Evolutionary conservation across 1,139 yeast species (phyloP).

Genomic region (Diutina scorzettiae): DNA sequence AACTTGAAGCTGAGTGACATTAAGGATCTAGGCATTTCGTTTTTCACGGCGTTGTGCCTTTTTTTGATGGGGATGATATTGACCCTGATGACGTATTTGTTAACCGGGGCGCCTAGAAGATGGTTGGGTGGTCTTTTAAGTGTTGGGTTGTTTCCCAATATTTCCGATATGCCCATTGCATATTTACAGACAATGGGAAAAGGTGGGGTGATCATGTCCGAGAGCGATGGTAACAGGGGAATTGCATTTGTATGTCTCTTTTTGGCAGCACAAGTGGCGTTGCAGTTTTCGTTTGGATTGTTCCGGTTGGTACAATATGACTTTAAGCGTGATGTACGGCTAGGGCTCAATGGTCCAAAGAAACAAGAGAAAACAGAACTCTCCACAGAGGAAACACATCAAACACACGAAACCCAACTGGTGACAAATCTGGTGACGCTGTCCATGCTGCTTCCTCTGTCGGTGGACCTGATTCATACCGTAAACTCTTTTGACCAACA

Average conservation of each 20-base stretch:
- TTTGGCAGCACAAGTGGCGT: constrained; percentile 55
- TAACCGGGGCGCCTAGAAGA: constrained; percentile 44
- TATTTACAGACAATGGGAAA: constrained; percentile 69
- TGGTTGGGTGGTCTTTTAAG: constrained; percentile 77
- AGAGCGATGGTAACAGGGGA: constrained; percentile 58
- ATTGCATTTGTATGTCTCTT: constrained; percentile 80
- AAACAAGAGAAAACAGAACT: too few species aligned
- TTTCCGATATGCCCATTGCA: constrained; percentile 82
- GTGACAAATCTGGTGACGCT: not conserved
- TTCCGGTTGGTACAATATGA: constrained; percentile 63
- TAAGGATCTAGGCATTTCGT: constrained; percentile 62
- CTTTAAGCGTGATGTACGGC: constrained; percentile 27
- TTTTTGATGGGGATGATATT: constrained; percentile 26
- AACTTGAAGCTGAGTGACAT: constrained; percentile 63
- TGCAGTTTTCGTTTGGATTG: constrained; percentile 70
- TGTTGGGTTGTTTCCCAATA: constrained; percentile 52
- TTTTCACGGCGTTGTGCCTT: constrained; percentile 39
- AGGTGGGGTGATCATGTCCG: constrained; percentile 45
- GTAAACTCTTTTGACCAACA: not conserved
- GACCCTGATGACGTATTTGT: constrained; percentile 21
- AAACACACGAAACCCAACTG: too few species aligned
- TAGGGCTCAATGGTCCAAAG: not conserved
- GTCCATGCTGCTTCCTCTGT: not conserved
- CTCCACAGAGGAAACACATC: too few species aligned
- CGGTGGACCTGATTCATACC: too few species aligned